These are phyloP conservation scores for Byssochlamys sp. DNA, from an alignment of 2,329 filamentous ascomycete species.

Conservation along the genomic window DNA sequence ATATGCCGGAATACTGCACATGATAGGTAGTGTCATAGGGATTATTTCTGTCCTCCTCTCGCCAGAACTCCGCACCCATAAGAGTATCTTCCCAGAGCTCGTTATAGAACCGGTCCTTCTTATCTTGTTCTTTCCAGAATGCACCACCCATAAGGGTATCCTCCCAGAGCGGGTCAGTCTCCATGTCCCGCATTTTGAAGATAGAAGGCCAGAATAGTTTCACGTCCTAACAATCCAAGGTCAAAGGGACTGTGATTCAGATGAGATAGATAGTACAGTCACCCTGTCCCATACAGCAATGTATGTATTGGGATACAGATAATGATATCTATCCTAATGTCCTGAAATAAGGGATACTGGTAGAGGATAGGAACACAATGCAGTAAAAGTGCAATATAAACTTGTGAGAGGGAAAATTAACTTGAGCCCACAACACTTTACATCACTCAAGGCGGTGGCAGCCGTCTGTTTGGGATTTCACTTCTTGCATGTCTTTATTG, in stretches of 20 bases:
- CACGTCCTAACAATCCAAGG: not conserved
- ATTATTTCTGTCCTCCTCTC: slow-evolving; percentile 9
- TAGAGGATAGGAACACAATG: not conserved
- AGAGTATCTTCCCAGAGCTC: slow-evolving; percentile 16
- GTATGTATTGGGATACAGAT: not conserved
- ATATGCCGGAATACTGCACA: not conserved
- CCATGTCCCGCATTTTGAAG: not conserved
- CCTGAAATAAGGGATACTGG: not conserved
- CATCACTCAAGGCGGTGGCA: not conserved
- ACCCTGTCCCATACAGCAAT: not conserved
- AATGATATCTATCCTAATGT: not conserved
- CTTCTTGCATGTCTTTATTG: not conserved
- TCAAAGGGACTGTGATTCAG: not conserved
- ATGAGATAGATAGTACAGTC: not conserved
- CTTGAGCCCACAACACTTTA: not conserved
- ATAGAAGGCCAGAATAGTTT: not conserved
- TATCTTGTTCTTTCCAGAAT: no score
- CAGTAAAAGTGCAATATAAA: not conserved
- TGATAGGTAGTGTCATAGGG: not conserved
- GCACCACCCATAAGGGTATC: no score
- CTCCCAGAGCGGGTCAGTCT: not conserved
- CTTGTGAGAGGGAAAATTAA: not conserved
- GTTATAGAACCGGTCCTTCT: no score
- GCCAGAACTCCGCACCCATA: slow-evolving; percentile 20
- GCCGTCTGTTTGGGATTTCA: not conserved